A percentile compares a stretch with the other conserved stretches of the same genome.
Conservation (phyloP, 1,139 yeast genomes). For the Sugiyamaella neomexicana region DNA sequence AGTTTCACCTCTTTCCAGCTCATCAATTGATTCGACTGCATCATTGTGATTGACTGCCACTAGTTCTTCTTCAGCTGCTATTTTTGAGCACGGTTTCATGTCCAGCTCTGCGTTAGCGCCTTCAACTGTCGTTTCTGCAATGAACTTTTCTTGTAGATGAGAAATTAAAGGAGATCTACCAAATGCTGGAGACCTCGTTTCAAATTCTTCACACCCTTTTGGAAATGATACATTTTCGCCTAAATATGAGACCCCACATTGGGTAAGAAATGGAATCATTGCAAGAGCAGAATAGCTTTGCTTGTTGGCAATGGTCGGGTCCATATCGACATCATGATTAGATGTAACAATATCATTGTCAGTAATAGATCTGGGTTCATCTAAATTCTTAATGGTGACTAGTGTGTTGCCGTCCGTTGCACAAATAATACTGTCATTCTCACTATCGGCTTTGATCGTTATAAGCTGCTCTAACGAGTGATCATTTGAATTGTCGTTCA, state of each 20-base stretch:
- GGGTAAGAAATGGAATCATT: slow-evolving; percentile 6
- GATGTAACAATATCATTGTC: no score
- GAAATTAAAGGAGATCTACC: slow-evolving; percentile 7
- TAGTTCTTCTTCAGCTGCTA: not conserved
- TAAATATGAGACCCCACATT: not conserved
- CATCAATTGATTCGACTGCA: not conserved
- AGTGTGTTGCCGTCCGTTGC: not conserved
- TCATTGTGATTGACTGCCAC: not conserved
- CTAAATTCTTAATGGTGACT: not conserved
- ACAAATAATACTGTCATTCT: not conserved
- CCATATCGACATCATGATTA: not conserved
- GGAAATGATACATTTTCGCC: not conserved
- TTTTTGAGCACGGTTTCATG: not conserved
- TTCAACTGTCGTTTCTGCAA: not conserved
- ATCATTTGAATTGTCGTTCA: not conserved
- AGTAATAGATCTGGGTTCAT: not conserved
- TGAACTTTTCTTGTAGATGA: not conserved
- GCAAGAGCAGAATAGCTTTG: not conserved
- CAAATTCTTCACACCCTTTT: not conserved
- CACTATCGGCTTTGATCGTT: not conserved
- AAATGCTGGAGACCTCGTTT: slow-evolving; percentile 3
- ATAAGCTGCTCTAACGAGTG: not conserved
- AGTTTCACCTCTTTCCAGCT: not conserved
- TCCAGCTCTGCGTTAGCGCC: not conserved
- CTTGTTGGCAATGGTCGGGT: not conserved